A percentile compares a stretch with the other conserved stretches of the same genome.
Evolutionary conservation across 164 flowering plant genomes (phyloP).

Genomic region (Buxus sempervirens): DNA sequence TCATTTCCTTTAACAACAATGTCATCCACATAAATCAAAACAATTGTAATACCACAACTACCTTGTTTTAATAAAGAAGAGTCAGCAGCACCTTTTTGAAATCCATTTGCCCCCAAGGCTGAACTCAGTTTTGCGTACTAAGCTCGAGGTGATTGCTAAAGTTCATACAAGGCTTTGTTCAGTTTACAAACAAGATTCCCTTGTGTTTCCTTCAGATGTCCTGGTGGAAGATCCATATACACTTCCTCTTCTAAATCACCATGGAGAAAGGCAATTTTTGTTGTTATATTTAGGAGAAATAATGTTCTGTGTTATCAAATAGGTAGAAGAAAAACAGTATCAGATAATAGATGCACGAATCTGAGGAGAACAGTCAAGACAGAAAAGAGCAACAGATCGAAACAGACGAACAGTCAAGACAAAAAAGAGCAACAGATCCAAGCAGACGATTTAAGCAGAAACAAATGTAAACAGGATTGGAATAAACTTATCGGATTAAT

Average conservation of each 20-base stretch:
- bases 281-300: too few relatives aligned
- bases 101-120: background rate
- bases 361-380: too few relatives aligned
- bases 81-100: background rate
- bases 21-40: conserved; percentile 8
- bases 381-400: too few relatives aligned
- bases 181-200: background rate
- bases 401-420: too few relatives aligned
- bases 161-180: conserved; percentile 1
- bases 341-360: too few relatives aligned
- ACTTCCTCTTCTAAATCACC: background rate
- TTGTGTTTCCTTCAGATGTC: background rate
- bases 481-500: too few relatives aligned
- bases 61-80: background rate
- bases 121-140: background rate
- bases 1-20: conserved; percentile 3
- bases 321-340: too few relatives aligned
- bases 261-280: background rate
- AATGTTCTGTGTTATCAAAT: too few relatives aligned
- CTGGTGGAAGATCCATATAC: background rate
- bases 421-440: too few relatives aligned
- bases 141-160: conserved; percentile 1
- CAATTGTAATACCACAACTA: background rate
- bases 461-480: too few relatives aligned
- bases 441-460: too few relatives aligned